These are phyloP conservation scores for Ascobolus immersus DNA, from an alignment of 495 filamentous ascomycete genomes.

Conservation along the genomic window DNA sequence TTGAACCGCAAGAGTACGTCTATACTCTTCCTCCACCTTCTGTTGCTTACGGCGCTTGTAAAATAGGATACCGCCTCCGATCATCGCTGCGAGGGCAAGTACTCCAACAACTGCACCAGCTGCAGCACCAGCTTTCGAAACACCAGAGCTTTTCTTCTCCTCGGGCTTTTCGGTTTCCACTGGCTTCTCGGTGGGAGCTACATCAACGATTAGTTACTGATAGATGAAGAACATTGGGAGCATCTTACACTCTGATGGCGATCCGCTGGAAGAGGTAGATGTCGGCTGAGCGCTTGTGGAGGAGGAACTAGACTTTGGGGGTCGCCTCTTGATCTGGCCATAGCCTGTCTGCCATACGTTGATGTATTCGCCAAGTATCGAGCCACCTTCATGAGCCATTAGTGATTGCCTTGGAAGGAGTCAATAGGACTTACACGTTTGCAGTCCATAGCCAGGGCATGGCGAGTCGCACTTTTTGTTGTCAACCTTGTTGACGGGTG, in stretches of 20 bases:
- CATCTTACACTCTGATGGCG: constrained; percentile 2
- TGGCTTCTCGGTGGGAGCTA: background rate
- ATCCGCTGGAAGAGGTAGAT: no score
- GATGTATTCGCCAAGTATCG: no score
- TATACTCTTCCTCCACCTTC: constrained; percentile 55
- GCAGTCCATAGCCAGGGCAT: constrained; percentile 28
- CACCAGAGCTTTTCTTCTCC: constrained; percentile 15
- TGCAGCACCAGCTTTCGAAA: constrained; percentile 54
- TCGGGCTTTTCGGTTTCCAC: constrained; percentile 3
- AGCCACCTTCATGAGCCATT: no score
- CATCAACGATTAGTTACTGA: background rate
- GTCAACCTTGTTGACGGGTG: constrained; percentile 28
- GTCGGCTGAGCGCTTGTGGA: no score
- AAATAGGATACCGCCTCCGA: constrained; percentile 47
- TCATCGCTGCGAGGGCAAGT: constrained; percentile 36
- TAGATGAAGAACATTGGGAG: background rate
- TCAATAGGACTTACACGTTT: constrained; percentile 29
- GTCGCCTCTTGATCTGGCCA: no score
- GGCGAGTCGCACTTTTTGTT: constrained; percentile 27
- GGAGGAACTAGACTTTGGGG: no score
- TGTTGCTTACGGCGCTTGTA: constrained; percentile 47
- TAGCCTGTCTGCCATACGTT: no score
- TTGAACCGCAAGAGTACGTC: constrained; percentile 43
- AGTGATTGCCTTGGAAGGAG: no score
- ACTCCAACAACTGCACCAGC: constrained; percentile 74